Evolutionary conservation across 2,329 filamentous ascomycete genomes (phyloP).

Genomic region (Aspergillus eucalypticola): DNA sequence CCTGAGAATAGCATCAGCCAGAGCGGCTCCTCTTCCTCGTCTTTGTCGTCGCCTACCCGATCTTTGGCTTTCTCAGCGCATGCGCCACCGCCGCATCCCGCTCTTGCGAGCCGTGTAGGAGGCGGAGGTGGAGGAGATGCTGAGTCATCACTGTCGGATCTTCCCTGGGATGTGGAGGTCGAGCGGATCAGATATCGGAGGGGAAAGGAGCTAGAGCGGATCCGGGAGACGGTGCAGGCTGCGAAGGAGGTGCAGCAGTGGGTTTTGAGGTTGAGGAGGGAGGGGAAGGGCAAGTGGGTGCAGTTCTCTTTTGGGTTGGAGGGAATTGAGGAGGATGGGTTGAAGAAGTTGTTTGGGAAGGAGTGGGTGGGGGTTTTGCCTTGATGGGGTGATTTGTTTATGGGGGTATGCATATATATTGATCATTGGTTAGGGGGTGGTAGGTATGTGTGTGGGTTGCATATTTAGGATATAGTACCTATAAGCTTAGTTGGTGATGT

Average conservation of each 20-base stretch:
- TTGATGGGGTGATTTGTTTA: not conserved
- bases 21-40: not conserved
- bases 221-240: slow-evolving; percentile 27
- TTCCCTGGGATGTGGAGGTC: slow-evolving; percentile 34
- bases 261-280: slow-evolving; percentile 33
- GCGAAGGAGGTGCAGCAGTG: slow-evolving; percentile 35
- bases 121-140: no score
- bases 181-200: slow-evolving; percentile 35
- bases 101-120: no score
- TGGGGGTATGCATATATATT: no score
- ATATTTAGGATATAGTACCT: no score
- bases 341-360: slow-evolving; percentile 21
- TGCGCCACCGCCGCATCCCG: slow-evolving; percentile 13
- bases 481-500: no score
- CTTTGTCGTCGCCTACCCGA: slow-evolving; percentile 2
- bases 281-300: slow-evolving; percentile 43
- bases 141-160: slow-evolving; percentile 1
- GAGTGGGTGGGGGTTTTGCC: slow-evolving; percentile 15
- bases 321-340: slow-evolving; percentile 19
- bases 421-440: not conserved
- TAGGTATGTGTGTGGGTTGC: not conserved
- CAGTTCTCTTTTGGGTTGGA: slow-evolving; percentile 37
- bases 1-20: not conserved
- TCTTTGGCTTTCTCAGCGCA: slow-evolving; percentile 28
- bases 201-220: slow-evolving; percentile 34